These are phyloP conservation scores for Annulohypoxylon truncatum DNA, from an alignment of 2,329 filamentous ascomycete genomes.

Conservation along the genomic window DNA sequence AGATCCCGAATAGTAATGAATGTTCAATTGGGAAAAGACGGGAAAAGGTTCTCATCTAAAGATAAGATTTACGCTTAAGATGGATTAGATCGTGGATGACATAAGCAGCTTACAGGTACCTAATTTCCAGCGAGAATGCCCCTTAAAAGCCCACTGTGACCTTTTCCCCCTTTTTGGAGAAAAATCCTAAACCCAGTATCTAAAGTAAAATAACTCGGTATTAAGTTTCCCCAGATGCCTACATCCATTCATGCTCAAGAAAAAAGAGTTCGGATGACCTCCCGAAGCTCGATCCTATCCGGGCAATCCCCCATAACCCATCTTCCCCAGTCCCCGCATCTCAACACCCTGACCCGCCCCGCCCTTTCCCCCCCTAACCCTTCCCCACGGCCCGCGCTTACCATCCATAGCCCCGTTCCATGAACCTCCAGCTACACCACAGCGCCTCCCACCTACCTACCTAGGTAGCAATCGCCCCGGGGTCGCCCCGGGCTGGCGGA, in stretches of 20 bases:
- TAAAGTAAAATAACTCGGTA: background rate
- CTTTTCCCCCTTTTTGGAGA: no score
- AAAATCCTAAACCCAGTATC: background rate
- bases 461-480: background rate
- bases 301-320: background rate
- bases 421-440: no score
- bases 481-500: background rate
- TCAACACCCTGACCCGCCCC: background rate
- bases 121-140: background rate
- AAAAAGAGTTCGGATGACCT: background rate
- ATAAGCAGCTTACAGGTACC: background rate
- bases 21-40: background rate
- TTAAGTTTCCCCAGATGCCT: background rate
- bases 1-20: background rate
- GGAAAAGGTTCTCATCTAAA: no score
- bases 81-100: background rate
- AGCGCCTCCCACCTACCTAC: background rate
- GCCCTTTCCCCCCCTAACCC: background rate
- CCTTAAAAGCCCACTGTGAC: no score
- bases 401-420: no score
- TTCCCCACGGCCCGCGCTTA: background rate
- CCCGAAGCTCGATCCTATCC: background rate
- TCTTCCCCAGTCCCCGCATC: constrained; percentile 1
- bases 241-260: background rate
- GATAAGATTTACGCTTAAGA: background rate